Evolutionary conservation across 2,329 filamentous ascomycete genomes (phyloP).

Genomic region (Exutisphaerella laricina): DNA sequence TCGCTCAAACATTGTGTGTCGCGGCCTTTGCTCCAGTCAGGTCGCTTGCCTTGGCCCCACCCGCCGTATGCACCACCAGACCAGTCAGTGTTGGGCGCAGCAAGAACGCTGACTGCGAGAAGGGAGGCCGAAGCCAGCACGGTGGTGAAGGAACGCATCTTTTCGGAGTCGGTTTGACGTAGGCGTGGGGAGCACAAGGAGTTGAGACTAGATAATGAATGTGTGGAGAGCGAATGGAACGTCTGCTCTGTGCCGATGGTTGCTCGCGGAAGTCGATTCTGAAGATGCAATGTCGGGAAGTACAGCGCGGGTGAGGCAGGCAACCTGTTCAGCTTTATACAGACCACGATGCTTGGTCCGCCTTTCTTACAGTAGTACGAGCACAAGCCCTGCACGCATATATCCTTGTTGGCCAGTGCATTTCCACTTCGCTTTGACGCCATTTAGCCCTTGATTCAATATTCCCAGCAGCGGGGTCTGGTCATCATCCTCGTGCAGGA

Average conservation of each 20-base stretch:
- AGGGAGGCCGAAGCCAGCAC: constrained; percentile 15
- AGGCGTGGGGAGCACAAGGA: constrained; percentile 4
- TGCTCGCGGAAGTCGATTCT: constrained; percentile 1
- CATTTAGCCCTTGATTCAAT: constrained; percentile 1
- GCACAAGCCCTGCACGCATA: neutral
- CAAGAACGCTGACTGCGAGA: constrained; percentile 12
- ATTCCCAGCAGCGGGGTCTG: neutral
- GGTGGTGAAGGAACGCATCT: constrained; percentile 23
- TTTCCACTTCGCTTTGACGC: neutral
- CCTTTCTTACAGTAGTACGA: constrained; percentile 2
- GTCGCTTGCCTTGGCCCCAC: constrained; percentile 13
- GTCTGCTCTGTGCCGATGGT: neutral
- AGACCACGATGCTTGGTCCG: neutral
- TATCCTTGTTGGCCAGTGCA: neutral
- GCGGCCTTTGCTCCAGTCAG: constrained; percentile 15
- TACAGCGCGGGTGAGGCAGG: neutral
- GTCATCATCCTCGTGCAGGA: constrained; percentile 5
- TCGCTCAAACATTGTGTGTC: constrained; percentile 25
- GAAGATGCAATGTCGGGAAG: constrained; percentile 2
- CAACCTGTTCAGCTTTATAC: constrained; percentile 3
- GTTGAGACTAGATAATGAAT: constrained; percentile 9
- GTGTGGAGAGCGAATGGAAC: constrained; percentile 7
- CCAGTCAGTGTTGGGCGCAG: constrained; percentile 9
- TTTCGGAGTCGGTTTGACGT: constrained; percentile 12
- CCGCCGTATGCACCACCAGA: neutral